Evolutionary conservation across 345 rosid genomes (phyloP).

Genomic region (Capsella bursapastoris): DNA sequence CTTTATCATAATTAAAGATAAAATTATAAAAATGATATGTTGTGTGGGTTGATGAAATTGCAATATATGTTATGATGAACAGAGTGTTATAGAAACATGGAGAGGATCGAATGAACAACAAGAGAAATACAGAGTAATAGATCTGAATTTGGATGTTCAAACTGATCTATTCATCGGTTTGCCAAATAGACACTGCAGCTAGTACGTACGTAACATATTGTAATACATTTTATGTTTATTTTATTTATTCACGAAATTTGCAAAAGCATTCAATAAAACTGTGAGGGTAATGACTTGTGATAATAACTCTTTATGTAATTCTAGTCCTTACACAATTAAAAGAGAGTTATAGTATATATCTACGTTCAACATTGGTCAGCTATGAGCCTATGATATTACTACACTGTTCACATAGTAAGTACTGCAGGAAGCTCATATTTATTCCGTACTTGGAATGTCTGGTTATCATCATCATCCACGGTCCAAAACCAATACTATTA

Average conservation of each 20-base stretch:
- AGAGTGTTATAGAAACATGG: slow-evolving; percentile 37
- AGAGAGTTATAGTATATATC: neutral
- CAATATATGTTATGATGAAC: slow-evolving; percentile 7
- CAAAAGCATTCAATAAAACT: neutral
- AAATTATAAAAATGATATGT: no score
- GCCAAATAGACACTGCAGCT: slow-evolving; percentile 14
- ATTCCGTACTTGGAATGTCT: neutral
- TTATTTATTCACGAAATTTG: neutral
- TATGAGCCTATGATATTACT: neutral
- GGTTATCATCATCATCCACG: neutral
- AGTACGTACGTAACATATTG: neutral
- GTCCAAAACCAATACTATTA: no score
- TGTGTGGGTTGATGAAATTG: slow-evolving; percentile 25
- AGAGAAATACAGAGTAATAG: slow-evolving; percentile 34
- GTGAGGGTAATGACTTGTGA: slow-evolving; percentile 4
- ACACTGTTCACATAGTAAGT: neutral
- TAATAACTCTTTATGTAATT: no score
- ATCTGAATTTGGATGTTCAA: slow-evolving; percentile 39
- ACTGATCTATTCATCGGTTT: slow-evolving; percentile 45
- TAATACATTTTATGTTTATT: neutral
- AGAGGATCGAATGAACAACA: slow-evolving; percentile 30
- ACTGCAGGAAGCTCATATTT: neutral
- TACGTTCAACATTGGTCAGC: neutral
- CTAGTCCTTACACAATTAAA: no score
- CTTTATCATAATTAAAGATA: neutral